Base-by-base conservation (phyloP, 495 filamentous ascomycete species). In the Copromyces sp. region DNA sequence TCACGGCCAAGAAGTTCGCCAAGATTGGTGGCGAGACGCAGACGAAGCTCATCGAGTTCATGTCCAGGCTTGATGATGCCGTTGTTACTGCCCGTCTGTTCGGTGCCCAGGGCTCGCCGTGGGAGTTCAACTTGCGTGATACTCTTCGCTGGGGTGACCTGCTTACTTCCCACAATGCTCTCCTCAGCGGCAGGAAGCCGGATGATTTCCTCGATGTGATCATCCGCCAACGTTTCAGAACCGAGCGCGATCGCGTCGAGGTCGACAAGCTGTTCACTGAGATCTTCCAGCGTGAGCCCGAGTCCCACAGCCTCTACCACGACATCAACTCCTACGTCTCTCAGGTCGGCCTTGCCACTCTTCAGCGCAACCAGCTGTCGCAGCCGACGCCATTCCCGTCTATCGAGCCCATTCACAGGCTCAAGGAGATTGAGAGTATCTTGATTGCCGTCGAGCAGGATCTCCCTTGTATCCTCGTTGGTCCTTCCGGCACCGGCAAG, bases 81-180 rank as follows among this genome's bases (percentile, higher is more conserved):
- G 89, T 97, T 53, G 84, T 89, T 4, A 83, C 87, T 41, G 84
- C 88, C 40, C 87, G 89, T 65, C 81, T 83, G 41, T 89, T 98
- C 75, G 95, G 93, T 17, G 83, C 88, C n/a, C 83, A 90, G 69
- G 96, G 96, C 68, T 91, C 91, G 11, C 96, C 95, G 3, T 98
- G 95, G 96, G 96, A 99, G 77, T 94, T 99, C 77, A 99, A 99
- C 75, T 82, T 99, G 73, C 90, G 96, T 78, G 96, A 99, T 81
- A 93, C 91, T 7, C 87, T 94, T 65, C 88, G 96, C 44, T 98
- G 95, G 95, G 86, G 98, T 40, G 87, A 93, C 71, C 78, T 99
- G 61, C 82, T 93, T 40, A 86, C 83, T 7, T 85, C 87, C 41
- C 71, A 87, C 71, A 79, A 89, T 77, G 80, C 85, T 53, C 75